Evolutionary conservation across 1,284 basidiomycete species (phyloP).

Genomic region (Apiotrichum sp.): DNA sequence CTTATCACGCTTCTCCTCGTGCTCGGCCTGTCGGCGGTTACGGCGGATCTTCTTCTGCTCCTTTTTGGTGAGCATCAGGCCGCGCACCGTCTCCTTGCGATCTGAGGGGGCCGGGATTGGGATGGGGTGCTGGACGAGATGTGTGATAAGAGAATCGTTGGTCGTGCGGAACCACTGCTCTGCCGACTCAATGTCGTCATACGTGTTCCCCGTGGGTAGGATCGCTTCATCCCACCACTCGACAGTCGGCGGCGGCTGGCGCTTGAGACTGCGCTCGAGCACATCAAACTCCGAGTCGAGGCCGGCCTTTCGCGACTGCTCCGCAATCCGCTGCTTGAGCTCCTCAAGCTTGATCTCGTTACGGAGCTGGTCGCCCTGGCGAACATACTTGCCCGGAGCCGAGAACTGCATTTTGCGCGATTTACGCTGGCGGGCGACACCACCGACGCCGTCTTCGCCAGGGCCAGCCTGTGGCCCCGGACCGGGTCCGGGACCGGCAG

Average conservation of each 20-base stretch:
- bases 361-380: slow-evolving; percentile 73
- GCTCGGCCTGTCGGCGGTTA: slow-evolving; percentile 75
- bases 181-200: slow-evolving; percentile 60
- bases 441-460: slow-evolving; percentile 64
- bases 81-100: slow-evolving; percentile 65
- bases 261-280: slow-evolving; percentile 78
- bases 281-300: slow-evolving; percentile 85
- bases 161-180: slow-evolving; percentile 56
- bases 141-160: slow-evolving; percentile 70
- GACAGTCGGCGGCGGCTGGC: slow-evolving; percentile 74
- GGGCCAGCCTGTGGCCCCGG: slow-evolving; percentile 48
- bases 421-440: slow-evolving; percentile 53
- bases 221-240: slow-evolving; percentile 97
- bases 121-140: slow-evolving; percentile 95
- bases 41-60: slow-evolving; percentile 97
- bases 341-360: slow-evolving; percentile 79
- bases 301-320: slow-evolving; percentile 85
- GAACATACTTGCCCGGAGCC: slow-evolving; percentile 82
- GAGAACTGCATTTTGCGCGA: slow-evolving; percentile 71
- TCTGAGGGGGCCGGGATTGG: slow-evolving; percentile 87
- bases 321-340: slow-evolving; percentile 85
- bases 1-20: slow-evolving; percentile 91
- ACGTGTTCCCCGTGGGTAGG: slow-evolving; percentile 65
- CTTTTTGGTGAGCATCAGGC: slow-evolving; percentile 84
- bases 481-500: slow-evolving; percentile 48